Evolutionary conservation across 768 basidiomycete species (phyloP), one percentile per base, ranked within the genome.

Genomic region (Lactarius sp.): DNA sequence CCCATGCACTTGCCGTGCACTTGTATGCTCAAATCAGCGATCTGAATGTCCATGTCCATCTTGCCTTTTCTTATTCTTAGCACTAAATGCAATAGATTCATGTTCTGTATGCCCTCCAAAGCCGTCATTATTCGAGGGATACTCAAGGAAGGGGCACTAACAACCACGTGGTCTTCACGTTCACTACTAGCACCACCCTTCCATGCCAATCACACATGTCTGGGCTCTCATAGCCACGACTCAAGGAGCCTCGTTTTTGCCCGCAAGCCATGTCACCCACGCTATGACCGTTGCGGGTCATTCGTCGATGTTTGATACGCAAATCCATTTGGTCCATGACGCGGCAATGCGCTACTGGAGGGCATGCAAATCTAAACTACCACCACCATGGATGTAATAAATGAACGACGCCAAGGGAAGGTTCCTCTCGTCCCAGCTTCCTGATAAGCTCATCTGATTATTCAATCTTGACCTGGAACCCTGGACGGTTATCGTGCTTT

Each of bases 131-230:
- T 60, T 52, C 42, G 18, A 60, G 41, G 27, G n/a, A 51, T 41
- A 13, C 18, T 52, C 7, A 52, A 52, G n/a, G 27, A 2, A 27
- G 31, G 16, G 22, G 33, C 20, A 22, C 42, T 18, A 36, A 31
- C 10, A 18, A 34, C 60, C 61, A 57, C 61, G 55, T 62, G 61
- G 55, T 7, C 14, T 56, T 4, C 54, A 51, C 55, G 61, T 51
- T 57, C 41, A 52, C 33, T 18, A 52, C 33, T 18, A 16, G 42
- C 42, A 44, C 27, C 27, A 1, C 22, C 36, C 20, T 55, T 41
- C 61, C 61, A 52, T 12, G 61, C 50, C 56, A 62, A 62, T 62
- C 55, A 62, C 60, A 56, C 60, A 55, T 61, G 60, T 46, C 18
- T 22, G 20, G 9, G 50, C 41, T 16, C 18, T 46, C 42, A 59